These are phyloP conservation scores for Lobulomyces angularis DNA, from an alignment of 192 early-diverging fungal species.

Conservation along the genomic window DNA sequence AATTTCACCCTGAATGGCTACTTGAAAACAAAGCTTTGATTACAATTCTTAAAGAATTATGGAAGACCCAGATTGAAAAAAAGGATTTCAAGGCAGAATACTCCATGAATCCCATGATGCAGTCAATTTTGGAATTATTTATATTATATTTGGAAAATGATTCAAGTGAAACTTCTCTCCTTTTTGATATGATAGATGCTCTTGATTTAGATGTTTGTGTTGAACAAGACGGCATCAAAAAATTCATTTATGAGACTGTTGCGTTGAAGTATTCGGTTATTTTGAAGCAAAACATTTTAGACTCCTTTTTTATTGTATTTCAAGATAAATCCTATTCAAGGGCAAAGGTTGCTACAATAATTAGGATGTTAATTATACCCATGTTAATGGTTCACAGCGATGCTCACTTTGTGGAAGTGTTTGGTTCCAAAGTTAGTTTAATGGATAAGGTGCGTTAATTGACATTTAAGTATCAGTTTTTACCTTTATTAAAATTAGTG, in stretches of 20 bases:
- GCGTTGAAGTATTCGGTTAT: constrained; percentile 33
- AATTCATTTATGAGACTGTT: constrained; percentile 62
- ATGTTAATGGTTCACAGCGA: constrained; percentile 64
- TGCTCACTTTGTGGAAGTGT: constrained; percentile 40
- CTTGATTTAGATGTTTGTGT: constrained; percentile 56
- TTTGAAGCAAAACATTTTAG: constrained; percentile 57
- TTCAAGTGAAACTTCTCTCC: constrained; percentile 48
- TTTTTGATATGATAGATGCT: constrained; percentile 62
- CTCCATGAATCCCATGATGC: too few relatives aligned
- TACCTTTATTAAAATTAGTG: too few relatives aligned
- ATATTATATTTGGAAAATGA: constrained; percentile 52
- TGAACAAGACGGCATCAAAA: constrained; percentile 43
- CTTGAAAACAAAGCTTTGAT: constrained; percentile 19
- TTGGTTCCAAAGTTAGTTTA: too few relatives aligned
- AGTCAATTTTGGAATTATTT: constrained; percentile 62
- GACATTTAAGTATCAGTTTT: too few relatives aligned
- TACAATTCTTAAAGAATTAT: too few relatives aligned
- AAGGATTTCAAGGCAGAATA: too few relatives aligned
- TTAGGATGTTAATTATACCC: constrained; percentile 77
- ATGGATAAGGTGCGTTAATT: too few relatives aligned
- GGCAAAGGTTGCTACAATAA: constrained; percentile 54
- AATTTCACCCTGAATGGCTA: constrained; percentile 42
- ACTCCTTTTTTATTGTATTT: constrained; percentile 67
- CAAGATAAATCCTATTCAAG: constrained; percentile 42
- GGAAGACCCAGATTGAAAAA: too few relatives aligned